Evolutionary conservation across 345 rosid genomes (phyloP).

Genomic region (Adansonia digitata): DNA sequence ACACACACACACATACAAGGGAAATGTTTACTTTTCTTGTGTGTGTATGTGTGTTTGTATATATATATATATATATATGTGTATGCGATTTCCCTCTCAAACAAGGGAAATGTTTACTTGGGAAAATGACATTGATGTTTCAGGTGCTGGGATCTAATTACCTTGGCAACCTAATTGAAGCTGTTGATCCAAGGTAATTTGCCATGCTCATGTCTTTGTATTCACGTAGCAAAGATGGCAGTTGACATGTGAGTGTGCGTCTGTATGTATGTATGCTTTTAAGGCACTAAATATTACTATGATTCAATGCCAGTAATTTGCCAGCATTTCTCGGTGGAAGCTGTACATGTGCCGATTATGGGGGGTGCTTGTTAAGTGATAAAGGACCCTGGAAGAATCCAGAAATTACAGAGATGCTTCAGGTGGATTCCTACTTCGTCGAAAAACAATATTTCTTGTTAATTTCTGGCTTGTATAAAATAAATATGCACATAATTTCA

Average conservation of each 20-base stretch:
- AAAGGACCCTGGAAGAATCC: constrained; percentile 70
- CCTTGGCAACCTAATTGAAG: constrained; percentile 33
- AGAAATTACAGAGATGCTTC: constrained; percentile 39
- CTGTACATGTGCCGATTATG: constrained; percentile 55
- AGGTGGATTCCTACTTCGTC: constrained; percentile 32
- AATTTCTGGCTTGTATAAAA: background rate
- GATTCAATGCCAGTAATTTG: constrained; percentile 36
- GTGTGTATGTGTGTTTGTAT: no score
- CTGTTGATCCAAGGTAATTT: constrained; percentile 43
- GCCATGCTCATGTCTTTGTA: background rate
- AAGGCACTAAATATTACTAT: background rate
- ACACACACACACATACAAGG: no score
- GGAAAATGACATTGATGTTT: constrained; percentile 2
- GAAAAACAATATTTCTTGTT: background rate
- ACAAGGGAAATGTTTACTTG: background rate
- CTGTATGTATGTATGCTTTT: background rate
- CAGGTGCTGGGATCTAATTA: constrained; percentile 54
- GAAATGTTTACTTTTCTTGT: background rate
- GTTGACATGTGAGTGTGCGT: background rate
- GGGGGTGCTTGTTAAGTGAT: constrained; percentile 57
- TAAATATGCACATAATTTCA: background rate
- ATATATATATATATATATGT: background rate
- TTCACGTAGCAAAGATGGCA: background rate
- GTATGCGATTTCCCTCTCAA: background rate
- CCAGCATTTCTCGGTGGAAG: constrained; percentile 59